Conservation (phyloP, 345 rosid species). For the Citrus mangshanensis region DNA sequence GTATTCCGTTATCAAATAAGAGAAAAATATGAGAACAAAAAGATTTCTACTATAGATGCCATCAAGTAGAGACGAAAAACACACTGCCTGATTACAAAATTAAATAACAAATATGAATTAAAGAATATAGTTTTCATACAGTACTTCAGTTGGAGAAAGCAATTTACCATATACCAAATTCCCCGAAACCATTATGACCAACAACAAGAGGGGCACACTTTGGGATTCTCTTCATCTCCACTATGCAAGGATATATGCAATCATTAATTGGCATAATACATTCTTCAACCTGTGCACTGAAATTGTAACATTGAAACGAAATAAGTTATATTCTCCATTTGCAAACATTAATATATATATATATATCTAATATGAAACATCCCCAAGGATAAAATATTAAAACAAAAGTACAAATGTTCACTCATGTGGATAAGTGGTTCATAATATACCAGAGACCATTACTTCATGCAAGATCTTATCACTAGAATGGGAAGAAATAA, state of each 20-base stretch:
- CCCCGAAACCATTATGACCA: conserved; percentile 75
- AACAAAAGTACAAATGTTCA: neutral
- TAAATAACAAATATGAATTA: neutral
- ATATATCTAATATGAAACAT: neutral
- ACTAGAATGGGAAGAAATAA: neutral
- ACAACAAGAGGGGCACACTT: conserved; percentile 54
- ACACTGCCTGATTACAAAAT: neutral
- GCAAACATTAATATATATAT: neutral
- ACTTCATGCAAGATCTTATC: neutral
- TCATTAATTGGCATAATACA: conserved; percentile 41
- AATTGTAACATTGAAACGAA: conserved; percentile 17
- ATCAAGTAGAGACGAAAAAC: neutral
- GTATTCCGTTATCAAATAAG: neutral
- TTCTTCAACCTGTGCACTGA: conserved; percentile 61
- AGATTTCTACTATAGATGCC: neutral
- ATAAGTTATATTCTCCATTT: neutral
- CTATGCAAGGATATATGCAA: conserved; percentile 46
- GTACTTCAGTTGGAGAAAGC: neutral
- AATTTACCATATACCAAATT: conserved; percentile 80
- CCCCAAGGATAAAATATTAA: neutral
- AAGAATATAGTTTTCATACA: conserved; percentile 7
- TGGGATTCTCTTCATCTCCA: conserved; percentile 74
- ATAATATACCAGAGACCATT: neutral
- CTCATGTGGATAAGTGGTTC: neutral
- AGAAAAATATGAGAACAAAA: neutral